These are phyloP conservation scores for Proliferodiscus dingleyae DNA, from an alignment of 2,329 filamentous ascomycete species.

Conservation along the genomic window DNA sequence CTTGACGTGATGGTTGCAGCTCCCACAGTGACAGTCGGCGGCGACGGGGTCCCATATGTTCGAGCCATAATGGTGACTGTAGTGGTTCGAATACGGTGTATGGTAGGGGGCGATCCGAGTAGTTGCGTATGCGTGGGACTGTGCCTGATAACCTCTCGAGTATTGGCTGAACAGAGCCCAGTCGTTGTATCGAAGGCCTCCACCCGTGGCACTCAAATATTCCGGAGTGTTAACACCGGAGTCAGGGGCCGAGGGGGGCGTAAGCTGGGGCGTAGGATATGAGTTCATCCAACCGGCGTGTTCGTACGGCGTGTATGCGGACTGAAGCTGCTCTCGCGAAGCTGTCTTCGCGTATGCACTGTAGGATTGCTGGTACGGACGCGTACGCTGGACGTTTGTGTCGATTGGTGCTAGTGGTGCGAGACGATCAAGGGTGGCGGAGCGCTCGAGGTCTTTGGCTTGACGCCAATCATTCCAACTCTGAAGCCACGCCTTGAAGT, in stretches of 20 bases:
- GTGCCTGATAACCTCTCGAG: slow-evolving; percentile 34
- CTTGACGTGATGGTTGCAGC: slow-evolving; percentile 41
- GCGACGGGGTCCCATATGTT: slow-evolving; percentile 43
- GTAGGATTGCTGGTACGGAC: slow-evolving; percentile 34
- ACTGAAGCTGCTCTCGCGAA: slow-evolving; percentile 27
- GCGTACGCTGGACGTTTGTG: slow-evolving; percentile 52
- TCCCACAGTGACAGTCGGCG: slow-evolving; percentile 41
- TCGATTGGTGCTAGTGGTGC: slow-evolving; percentile 46
- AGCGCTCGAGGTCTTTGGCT: slow-evolving; percentile 37
- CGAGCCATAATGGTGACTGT: slow-evolving; percentile 31
- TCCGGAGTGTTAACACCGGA: slow-evolving; percentile 51
- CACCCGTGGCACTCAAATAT: slow-evolving; percentile 41
- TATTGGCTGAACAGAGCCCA: slow-evolving; percentile 47
- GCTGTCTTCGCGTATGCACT: slow-evolving; percentile 44
- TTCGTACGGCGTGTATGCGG: slow-evolving; percentile 29
- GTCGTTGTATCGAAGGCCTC: slow-evolving; percentile 47
- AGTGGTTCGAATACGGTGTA: slow-evolving; percentile 42
- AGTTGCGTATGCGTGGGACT: slow-evolving; percentile 34
- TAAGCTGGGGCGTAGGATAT: slow-evolving; percentile 36
- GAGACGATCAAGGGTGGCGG: slow-evolving; percentile 35
- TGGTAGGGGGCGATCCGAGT: slow-evolving; percentile 43
- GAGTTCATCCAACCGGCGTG: slow-evolving; percentile 30
- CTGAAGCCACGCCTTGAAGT: slow-evolving; percentile 58
- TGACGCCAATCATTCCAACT: slow-evolving; percentile 61
- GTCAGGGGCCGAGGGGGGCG: slow-evolving; percentile 49